Conservation (phyloP, 140 eudicot species). For the Flaveria floridana region DNA sequence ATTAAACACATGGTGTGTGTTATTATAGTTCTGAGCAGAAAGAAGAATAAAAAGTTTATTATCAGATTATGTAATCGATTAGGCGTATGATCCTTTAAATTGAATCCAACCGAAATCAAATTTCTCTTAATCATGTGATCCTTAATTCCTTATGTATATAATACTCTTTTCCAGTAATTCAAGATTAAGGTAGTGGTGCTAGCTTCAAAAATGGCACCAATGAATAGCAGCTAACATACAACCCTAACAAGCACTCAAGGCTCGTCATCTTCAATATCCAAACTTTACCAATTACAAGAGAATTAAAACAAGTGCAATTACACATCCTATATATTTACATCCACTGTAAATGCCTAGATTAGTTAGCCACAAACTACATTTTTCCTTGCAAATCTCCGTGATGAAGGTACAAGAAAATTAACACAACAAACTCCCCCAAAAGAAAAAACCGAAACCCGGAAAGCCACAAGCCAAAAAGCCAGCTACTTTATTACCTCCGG, state of each 20-base stretch:
- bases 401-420: conserved; percentile 22
- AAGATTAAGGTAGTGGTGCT: conserved; percentile 7
- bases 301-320: conserved; percentile 36
- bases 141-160: neutral
- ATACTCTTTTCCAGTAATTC: conserved; percentile 1
- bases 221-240: conserved; percentile 23
- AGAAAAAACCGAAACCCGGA: conserved; percentile 21
- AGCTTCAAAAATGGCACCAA: conserved; percentile 31
- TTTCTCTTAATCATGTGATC: conserved; percentile 11
- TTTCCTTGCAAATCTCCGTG: conserved; percentile 29
- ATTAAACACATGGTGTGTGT: neutral
- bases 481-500: conserved; percentile 38
- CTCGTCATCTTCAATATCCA: conserved; percentile 29
- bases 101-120: conserved; percentile 20
- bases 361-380: conserved; percentile 46
- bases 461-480: conserved; percentile 43
- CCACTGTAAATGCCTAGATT: conserved; percentile 30
- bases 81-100: conserved; percentile 8
- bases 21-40: conserved; percentile 29
- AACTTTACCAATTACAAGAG: conserved; percentile 41
- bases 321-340: conserved; percentile 46
- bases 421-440: conserved; percentile 27
- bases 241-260: conserved; percentile 26
- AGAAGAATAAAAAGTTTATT: conserved; percentile 29
- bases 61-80: conserved; percentile 34